Evolutionary conservation across 2,329 filamentous ascomycete genomes (phyloP).

Genomic region (Leptographium procerum): DNA sequence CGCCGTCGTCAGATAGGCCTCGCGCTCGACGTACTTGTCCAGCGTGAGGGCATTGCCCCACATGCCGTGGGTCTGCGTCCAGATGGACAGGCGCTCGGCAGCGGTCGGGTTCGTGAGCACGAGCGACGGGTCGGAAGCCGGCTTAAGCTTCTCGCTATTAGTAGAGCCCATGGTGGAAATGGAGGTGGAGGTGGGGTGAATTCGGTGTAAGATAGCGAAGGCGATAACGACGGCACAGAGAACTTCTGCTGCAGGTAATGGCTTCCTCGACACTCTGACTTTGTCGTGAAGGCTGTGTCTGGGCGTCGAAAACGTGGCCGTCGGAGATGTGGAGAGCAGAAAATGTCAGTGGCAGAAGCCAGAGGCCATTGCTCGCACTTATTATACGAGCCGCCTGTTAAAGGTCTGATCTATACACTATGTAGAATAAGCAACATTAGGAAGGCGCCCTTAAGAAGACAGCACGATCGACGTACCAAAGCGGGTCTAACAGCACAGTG

Average conservation of each 20-base stretch:
- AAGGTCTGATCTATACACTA: neutral
- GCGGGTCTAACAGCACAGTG: neutral
- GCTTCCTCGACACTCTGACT: too few species aligned
- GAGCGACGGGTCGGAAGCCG: constrained; percentile 25
- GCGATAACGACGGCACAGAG: too few species aligned
- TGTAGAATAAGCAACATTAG: neutral
- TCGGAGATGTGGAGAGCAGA: neutral
- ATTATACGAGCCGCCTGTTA: neutral
- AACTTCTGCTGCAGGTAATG: too few species aligned
- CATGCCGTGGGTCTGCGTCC: constrained; percentile 40
- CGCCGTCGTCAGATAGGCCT: constrained; percentile 43
- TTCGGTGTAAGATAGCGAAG: too few species aligned
- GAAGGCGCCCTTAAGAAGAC: neutral
- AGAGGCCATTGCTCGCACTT: neutral
- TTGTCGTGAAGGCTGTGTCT: neutral
- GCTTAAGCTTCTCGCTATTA: constrained; percentile 19
- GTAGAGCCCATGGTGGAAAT: constrained; percentile 22
- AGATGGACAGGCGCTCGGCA: constrained; percentile 42
- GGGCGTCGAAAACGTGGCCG: neutral
- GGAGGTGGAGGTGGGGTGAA: neutral
- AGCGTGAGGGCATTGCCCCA: constrained; percentile 49
- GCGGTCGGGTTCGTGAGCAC: constrained; percentile 44
- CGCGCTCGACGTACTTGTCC: constrained; percentile 47
- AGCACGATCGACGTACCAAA: neutral
- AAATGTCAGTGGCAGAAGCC: neutral